These are phyloP conservation scores for Kingdonia uniflora DNA, from an alignment of 164 flowering plant genomes.

Conservation along the genomic window DNA sequence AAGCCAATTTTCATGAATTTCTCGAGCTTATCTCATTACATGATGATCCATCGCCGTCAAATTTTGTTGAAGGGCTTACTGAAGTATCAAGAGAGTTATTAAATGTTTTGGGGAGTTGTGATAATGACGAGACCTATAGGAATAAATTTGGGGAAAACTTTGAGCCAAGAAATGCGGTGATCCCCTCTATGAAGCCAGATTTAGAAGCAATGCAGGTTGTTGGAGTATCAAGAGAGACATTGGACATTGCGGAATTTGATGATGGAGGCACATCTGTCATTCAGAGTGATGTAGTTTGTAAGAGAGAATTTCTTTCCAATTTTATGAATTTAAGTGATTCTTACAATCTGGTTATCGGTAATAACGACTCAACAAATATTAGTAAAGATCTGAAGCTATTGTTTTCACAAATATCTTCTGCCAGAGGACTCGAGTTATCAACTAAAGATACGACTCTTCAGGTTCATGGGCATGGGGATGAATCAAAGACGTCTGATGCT, in stretches of 20 bases:
- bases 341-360: conserved; percentile 54
- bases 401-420: conserved; percentile 54
- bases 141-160: too few relatives aligned
- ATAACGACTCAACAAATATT: conserved; percentile 41
- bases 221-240: conserved; percentile 16
- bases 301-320: too few relatives aligned
- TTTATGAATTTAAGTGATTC: conserved; percentile 72
- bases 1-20: conserved; percentile 8
- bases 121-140: too few relatives aligned
- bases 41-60: conserved; percentile 15
- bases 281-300: too few relatives aligned
- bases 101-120: neutral
- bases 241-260: conserved; percentile 5
- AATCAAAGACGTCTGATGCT: conserved; percentile 30
- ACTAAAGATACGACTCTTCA: conserved; percentile 32
- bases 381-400: conserved; percentile 63
- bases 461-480: conserved; percentile 33
- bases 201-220: conserved; percentile 10
- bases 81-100: conserved; percentile 16
- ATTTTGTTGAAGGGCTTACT: conserved; percentile 8
- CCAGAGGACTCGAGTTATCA: conserved; percentile 44
- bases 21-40: conserved; percentile 23
- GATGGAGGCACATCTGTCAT: too few relatives aligned
- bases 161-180: conserved; percentile 5
- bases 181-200: conserved; percentile 10